Base-by-base conservation (phyloP, 108 stramenopile genomes). In the Seminavis robusta region DNA sequence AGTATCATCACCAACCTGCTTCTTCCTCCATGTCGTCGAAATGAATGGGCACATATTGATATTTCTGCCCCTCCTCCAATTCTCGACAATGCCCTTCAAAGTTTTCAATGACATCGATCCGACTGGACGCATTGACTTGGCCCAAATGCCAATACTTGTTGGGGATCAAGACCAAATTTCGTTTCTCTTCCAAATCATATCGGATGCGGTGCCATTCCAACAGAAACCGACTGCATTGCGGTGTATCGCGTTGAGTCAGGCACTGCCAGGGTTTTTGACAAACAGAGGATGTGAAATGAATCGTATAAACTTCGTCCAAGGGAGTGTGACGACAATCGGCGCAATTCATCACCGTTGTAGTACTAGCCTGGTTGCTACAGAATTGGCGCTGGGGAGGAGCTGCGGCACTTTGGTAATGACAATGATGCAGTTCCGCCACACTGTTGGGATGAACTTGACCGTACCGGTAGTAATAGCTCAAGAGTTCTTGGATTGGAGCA, bases 181-280 rank as follows among this genome's bases (percentile, higher is more conserved):
- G n/a, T n/a, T n/a, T 59, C 3, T 65, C 55, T 33, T 91, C 90
- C 52, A 91, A 52, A 55, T 85, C 81, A 26, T 75, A 65, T 33
- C 90, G 58, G 39, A 85, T 69, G 26, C 81, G 67, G 54, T 71
- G 78, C 90, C 90, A 91, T 52, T 87, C 76, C 28, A 59, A 64
- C 42, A 85, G 85, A 29, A 91, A 69, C 53, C 83, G 69, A 41
- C 78, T 68, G 58, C 90, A 91, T 23, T 83, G 81, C 7, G 80
- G 68, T n/a, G n/a, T n/a, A n/a, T n/a, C n/a, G n/a, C n/a, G n/a
- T n/a, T n/a, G n/a, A n/a, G n/a, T n/a, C 8, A 80, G 58, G 38
- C 95, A 96, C 13, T 59, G 48, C 95, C 95, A 96, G 7, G 95
- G 95, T 50, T 96, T 96, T 65, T 92, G 92, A 40, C 95, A 96